Percentiles rank a stretch among this genome's conserved stretches.
Conservation (phyloP, 106 monocot species). For the Dendrobium officinale region DNA sequence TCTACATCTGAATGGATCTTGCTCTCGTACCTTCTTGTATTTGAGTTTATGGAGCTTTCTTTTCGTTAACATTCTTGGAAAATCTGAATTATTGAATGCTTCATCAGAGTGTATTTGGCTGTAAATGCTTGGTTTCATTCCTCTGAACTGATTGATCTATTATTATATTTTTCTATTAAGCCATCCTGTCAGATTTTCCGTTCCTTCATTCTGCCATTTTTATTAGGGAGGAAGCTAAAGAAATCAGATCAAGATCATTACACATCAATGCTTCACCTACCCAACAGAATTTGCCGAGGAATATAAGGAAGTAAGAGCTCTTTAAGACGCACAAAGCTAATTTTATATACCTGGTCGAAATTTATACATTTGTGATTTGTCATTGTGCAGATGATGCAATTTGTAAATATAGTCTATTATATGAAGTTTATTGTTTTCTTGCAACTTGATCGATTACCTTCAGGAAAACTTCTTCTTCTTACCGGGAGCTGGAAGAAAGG, state of each 20-base stretch:
- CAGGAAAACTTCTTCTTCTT: constrained; percentile 78
- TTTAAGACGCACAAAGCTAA: not conserved
- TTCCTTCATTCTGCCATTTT: not conserved
- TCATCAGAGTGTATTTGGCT: too few species aligned
- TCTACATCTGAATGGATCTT: too few species aligned
- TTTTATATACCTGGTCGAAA: too few species aligned
- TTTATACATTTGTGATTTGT: not conserved
- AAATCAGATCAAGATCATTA: constrained; percentile 36
- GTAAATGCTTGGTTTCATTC: too few species aligned
- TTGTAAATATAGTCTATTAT: not conserved
- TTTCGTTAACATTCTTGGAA: too few species aligned
- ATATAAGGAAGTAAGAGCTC: constrained; percentile 63
- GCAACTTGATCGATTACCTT: not conserved
- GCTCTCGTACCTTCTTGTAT: too few species aligned
- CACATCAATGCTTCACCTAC: constrained; percentile 14
- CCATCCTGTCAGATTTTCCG: not conserved
- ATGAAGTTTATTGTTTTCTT: not conserved
- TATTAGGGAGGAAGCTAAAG: constrained; percentile 80
- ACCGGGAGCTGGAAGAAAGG: constrained; percentile 71
- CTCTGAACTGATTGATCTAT: too few species aligned
- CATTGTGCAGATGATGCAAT: not conserved
- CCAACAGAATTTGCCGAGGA: constrained; percentile 30
- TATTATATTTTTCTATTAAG: too few species aligned
- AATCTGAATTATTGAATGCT: too few species aligned
- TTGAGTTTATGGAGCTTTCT: too few species aligned